A percentile compares a stretch with the other conserved stretches of the same genome.
phyloP scores from a whole-genome alignment of 768 basidiomycete genomes.

The Kwoniella dejecticola region DNA sequence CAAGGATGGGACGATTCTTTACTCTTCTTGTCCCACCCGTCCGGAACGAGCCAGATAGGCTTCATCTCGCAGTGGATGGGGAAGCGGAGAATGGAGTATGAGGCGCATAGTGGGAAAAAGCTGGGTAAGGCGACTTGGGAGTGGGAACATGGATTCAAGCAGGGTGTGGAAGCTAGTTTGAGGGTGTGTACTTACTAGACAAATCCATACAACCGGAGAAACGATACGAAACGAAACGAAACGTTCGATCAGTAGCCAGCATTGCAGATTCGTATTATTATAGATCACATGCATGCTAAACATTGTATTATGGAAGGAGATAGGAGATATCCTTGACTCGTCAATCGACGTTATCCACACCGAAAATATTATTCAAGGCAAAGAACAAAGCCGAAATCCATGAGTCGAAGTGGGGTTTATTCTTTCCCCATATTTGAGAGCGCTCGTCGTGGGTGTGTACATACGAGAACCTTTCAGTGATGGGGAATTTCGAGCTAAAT shows the following conservation, averaged over 20 bases:
- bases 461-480: slow-evolving; percentile 38
- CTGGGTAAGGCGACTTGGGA: slow-evolving; percentile 63
- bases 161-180: slow-evolving; percentile 58
- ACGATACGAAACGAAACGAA: no score
- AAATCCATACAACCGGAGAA: no score
- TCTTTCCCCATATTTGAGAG: slow-evolving; percentile 40
- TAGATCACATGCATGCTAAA: no score
- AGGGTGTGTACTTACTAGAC: slow-evolving; percentile 23
- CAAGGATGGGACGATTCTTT: slow-evolving; percentile 74
- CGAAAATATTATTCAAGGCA: slow-evolving; percentile 4
- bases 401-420: slow-evolving; percentile 26
- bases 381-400: slow-evolving; percentile 43
- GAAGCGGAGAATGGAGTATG: slow-evolving; percentile 60
- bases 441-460: slow-evolving; percentile 20
- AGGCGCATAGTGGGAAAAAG: slow-evolving; percentile 54
- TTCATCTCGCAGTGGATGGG: slow-evolving; percentile 67
- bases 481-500: no score
- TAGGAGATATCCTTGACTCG: slow-evolving; percentile 24
- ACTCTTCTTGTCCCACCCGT: slow-evolving; percentile 59
- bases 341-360: slow-evolving; percentile 43
- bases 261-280: no score
- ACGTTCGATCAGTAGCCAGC: no score
- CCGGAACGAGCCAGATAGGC: slow-evolving; percentile 63
- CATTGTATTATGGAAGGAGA: no score
- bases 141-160: slow-evolving; percentile 63